Base-by-base conservation (phyloP, 106 monocot genomes). In the Dendrobium officinale region DNA sequence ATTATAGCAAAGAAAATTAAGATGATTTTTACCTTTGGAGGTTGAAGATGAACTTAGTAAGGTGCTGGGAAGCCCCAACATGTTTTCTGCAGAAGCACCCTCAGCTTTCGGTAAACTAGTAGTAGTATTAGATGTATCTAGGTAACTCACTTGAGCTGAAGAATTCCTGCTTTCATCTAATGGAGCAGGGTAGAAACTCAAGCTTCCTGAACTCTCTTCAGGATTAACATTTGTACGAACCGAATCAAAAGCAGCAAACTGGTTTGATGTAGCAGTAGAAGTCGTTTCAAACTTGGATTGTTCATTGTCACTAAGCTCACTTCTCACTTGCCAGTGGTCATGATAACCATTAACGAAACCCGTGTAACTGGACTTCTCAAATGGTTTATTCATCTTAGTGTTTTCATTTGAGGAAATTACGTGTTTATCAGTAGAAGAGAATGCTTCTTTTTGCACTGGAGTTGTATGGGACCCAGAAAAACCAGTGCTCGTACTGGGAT, bases 261-360 rank as follows among this genome's bases (percentile, higher is more conserved):
- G 51, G 41, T 77, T 75, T 55, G 41, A 4, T 85, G 44, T 22
- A 58, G 17, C n/a, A 67, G 0, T 58, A 82, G 27, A 16, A 61
- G 55, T 26, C 54, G 74, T n/a, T 79, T 73, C 81, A 73, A 72
- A 41, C 24, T 70, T 42, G n/a, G 70, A 42, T 48, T n/a, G 44
- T 19, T 74, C 82, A 73, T 24, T 74, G 37, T 82, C 67, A 77
- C 8, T 78, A 80, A 81, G 59, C 13, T 81, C 82, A 80, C 66
- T 83, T 27, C 31, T 86, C 58, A 81, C 85, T 59, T 59, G 81
- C 79, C 42, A 77, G 10, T 80, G 70, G 55, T 82, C 72, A 75
- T 84, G 72, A 88, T 82, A 84, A 78, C 83, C 89, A 88, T 89
- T 89, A 42, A 58, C 79, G 41, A 61, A 27, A 42, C 66, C 51